Evolutionary conservation across 2,329 filamentous ascomycete species (phyloP).

Genomic region (Meredithiella fracta): DNA sequence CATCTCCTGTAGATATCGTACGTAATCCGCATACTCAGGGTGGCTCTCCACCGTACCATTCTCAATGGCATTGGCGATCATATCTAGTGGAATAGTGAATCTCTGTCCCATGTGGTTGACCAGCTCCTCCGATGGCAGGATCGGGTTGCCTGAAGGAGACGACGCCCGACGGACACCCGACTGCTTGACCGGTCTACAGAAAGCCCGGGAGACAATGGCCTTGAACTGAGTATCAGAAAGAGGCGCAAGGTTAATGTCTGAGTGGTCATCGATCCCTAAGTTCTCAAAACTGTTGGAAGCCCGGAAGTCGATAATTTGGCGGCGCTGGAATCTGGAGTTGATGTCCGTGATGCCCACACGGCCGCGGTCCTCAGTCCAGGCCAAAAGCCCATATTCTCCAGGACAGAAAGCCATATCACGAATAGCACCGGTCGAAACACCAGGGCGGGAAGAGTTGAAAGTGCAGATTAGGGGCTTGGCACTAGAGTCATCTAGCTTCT

Average conservation of each 20-base stretch:
- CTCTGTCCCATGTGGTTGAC: background rate
- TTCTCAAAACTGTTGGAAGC: slow-evolving; percentile 22
- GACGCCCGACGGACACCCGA: background rate
- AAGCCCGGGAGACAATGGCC: slow-evolving; percentile 2
- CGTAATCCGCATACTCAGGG: background rate
- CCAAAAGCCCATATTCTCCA: slow-evolving; percentile 73
- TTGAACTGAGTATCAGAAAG: slow-evolving; percentile 4
- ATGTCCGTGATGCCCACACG: slow-evolving; percentile 59
- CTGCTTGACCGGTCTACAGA: background rate
- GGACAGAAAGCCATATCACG: slow-evolving; percentile 87
- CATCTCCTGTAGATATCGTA: background rate
- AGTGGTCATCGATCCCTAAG: slow-evolving; percentile 19
- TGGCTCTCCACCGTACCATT: background rate
- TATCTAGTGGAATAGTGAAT: background rate
- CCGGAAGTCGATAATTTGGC: slow-evolving; percentile 53
- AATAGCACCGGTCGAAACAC: slow-evolving; percentile 58
- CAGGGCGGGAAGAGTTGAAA: slow-evolving; percentile 62
- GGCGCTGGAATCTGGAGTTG: slow-evolving; percentile 46
- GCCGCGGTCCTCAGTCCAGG: slow-evolving; percentile 84
- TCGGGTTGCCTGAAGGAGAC: background rate
- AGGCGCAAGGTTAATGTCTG: background rate
- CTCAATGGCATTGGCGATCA: background rate
- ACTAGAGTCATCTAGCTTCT: slow-evolving; percentile 27
- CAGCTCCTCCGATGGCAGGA: background rate
- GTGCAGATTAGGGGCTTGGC: slow-evolving; percentile 51